Base-by-base conservation (phyloP, 352 stramenopile genomes). In the Phytophthora fragariaefolia region DNA sequence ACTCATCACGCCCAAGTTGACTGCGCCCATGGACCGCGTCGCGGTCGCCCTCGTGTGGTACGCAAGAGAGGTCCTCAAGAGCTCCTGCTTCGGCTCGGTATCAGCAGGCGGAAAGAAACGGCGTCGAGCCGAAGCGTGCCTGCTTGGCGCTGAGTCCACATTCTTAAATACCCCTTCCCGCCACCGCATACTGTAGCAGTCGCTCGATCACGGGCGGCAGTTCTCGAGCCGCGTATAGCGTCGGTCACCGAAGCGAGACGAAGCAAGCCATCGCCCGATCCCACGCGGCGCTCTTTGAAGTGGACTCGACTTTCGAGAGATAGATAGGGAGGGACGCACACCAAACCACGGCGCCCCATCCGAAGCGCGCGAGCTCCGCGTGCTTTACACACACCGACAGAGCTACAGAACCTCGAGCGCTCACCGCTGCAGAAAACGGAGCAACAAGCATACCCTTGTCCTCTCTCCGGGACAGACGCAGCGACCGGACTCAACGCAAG, bases 401-500 rank as follows among this genome's bases (percentile, higher is more conserved):
- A 42, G 34, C 34, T 42, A n/a, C n/a, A n/a, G n/a, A n/a, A n/a
- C 15, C 34, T 42, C 34, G 13, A 47, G 26, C 51, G 50, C 53
- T 58, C 32, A 40, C 32, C 46, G 58, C 58, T 42, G 60, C 69
- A 77, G 50, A 77, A 71, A 76, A 66, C 65, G 51, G 59, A 63
- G 8, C 3, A 27, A 55, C 50, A 12, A 65, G 17, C 40, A 22
- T 71, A 60, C 65, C 51, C 65, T 73, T 66, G 69, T 68, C 58
- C 69, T 62, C 55, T 74, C 54, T 51, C 23, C 20, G 65, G 63
- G 63, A 76, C 58, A 73, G 64, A 70, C 64, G 69, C 63, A 63
- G 48, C 45, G 54, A 73, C 58, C 70, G 70, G 71, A 78, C 66
- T 75, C 71, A 78, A 73, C 58, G 36, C 68, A 76, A 73, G 58